Evolutionary conservation across 1,284 basidiomycete genomes (phyloP).

Genomic region (Apiotrichum gamsii): DNA sequence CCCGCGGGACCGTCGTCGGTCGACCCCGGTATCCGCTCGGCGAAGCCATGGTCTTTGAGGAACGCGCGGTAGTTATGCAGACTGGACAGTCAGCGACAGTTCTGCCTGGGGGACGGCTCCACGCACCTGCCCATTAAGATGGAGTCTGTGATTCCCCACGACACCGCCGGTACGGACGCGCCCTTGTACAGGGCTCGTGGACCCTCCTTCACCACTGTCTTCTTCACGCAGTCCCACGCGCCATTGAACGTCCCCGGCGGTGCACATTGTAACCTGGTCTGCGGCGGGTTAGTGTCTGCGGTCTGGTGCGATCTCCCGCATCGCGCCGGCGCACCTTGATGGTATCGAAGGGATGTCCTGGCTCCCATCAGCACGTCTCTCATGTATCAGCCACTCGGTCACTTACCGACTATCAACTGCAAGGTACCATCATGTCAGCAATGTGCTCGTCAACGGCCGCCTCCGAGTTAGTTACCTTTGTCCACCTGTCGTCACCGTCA

Average conservation of each 20-base stretch:
- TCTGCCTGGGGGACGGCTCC: not conserved
- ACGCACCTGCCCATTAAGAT: slow-evolving; percentile 46
- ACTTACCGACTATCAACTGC: slow-evolving; percentile 9
- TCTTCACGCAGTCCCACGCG: slow-evolving; percentile 38
- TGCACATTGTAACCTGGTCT: slow-evolving; percentile 44
- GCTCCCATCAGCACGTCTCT: slow-evolving; percentile 18
- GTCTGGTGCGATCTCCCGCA: too few relatives aligned
- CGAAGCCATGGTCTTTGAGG: slow-evolving; percentile 36
- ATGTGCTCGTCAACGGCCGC: not conserved
- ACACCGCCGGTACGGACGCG: slow-evolving; percentile 44
- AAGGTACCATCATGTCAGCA: too few relatives aligned
- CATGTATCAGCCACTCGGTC: not conserved
- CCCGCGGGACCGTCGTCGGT: slow-evolving; percentile 3
- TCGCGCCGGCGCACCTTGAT: slow-evolving; percentile 41
- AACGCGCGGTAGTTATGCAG: slow-evolving; percentile 46
- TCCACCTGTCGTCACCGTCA: slow-evolving; percentile 23
- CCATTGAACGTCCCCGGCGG: slow-evolving; percentile 42
- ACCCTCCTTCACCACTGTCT: slow-evolving; percentile 24
- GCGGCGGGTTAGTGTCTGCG: too few relatives aligned
- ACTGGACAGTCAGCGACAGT: slow-evolving; percentile 23
- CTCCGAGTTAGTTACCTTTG: too few relatives aligned
- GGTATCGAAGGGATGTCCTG: slow-evolving; percentile 44
- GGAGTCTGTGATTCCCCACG: slow-evolving; percentile 47
- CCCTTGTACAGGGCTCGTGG: slow-evolving; percentile 46
- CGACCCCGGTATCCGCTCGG: slow-evolving; percentile 25